phyloP scores from a whole-genome alignment of 2,329 filamentous ascomycete species.

The Leptodontidium sp. region DNA sequence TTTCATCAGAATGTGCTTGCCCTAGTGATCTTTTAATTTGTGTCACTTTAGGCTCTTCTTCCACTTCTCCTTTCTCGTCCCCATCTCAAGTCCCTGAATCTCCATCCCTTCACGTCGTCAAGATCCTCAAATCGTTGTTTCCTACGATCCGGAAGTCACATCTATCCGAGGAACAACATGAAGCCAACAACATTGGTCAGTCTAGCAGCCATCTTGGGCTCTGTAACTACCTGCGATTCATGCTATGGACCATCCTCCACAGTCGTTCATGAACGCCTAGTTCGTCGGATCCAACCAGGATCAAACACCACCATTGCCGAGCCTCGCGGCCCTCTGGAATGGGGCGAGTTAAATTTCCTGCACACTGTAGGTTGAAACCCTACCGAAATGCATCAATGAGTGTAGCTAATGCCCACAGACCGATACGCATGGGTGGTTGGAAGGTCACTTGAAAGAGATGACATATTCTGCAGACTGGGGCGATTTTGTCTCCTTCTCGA shows the following conservation, averaged over 20 bases:
- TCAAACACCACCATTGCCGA: conserved; percentile 53
- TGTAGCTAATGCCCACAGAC: too few species aligned
- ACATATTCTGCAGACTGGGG: too few species aligned
- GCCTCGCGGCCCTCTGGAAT: conserved; percentile 48
- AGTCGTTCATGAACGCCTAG: conserved; percentile 56
- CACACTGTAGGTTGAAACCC: conserved; percentile 36
- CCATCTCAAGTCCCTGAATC: neutral
- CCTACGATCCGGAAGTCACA: neutral
- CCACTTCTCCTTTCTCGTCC: neutral
- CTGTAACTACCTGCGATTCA: conserved; percentile 49
- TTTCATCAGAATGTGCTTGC: neutral
- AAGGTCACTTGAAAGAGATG: too few species aligned
- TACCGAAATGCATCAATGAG: neutral
- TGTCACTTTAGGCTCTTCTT: neutral
- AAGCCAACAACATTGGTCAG: neutral
- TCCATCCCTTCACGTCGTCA: neutral
- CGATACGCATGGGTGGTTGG: too few species aligned
- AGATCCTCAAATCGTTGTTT: neutral
- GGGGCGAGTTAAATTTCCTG: conserved; percentile 43
- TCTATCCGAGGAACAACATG: neutral
- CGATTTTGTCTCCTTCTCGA: too few species aligned
- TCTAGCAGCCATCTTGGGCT: conserved; percentile 13
- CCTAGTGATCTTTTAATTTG: neutral
- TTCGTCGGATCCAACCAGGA: conserved; percentile 58
- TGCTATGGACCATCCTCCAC: conserved; percentile 53